Evolutionary conservation across 306 rosid genomes (phyloP), one percentile per base, ranked within the genome.

Genomic region (Dryas alaskensis): DNA sequence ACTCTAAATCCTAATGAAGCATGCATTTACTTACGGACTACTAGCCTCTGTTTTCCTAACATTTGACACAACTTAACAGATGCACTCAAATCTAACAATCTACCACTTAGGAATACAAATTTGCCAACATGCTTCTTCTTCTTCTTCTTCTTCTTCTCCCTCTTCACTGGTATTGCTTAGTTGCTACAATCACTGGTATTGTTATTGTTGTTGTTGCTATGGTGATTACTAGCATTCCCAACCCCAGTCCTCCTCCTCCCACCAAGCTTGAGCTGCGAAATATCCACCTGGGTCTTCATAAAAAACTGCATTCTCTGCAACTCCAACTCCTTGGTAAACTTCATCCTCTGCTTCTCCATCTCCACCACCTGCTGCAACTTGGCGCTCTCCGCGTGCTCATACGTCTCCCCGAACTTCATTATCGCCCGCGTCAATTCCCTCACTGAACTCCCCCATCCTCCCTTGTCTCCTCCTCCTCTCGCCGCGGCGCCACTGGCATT

Each of bases 291-390:
- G 0, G 97, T 92, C 82, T 92, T 88, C 96, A 95, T 88, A 73
- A 95, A 95, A 70, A 92, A 95, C 75, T 92, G 96, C 97, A 92
- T 92, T 73, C 99, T 90, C 82, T 95, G 99, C 90, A 95, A 31
- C 76, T 95, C 99, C 82, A 92, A 73, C 60, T 95, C 99, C 86
- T 87, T 92, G 0, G 93, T 82, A 58, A 85, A 88, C 77, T 95
- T 90, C 99, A 95, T 95, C 75, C 99, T 83, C 87, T 95, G 99
- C 86, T 92, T 95, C 88, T 95, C 99, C 98, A 95, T 92, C 85
- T 92, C 99, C 82, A 88, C 89, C 55, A 92, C 86, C 78, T 95
- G 99, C 76, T 88, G 89, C 83, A 95, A 61, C 86, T 95, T 95
- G 0, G 96, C 82, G 25, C 84, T 90, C 86, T 95, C 99, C 0